These are phyloP conservation scores for Mallotus repandus DNA, from an alignment of 441 rosid species.

Conservation along the genomic window DNA sequence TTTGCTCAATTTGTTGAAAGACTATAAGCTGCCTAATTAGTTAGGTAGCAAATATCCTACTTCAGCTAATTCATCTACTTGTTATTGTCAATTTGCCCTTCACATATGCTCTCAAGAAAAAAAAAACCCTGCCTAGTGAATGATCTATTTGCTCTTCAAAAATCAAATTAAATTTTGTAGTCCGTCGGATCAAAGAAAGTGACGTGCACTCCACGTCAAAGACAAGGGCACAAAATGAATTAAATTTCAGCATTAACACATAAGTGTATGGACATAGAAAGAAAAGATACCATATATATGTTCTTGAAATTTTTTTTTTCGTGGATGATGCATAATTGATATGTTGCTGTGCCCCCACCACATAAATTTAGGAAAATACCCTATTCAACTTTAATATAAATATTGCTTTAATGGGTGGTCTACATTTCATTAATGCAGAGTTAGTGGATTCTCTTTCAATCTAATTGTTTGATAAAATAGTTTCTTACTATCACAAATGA, in stretches of 20 bases:
- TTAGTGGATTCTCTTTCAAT: slow-evolving; percentile 41
- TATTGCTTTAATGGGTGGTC: slow-evolving; percentile 43
- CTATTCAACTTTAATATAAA: background rate
- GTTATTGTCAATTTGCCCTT: background rate
- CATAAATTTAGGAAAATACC: background rate
- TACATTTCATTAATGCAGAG: slow-evolving; percentile 42
- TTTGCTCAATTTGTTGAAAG: background rate
- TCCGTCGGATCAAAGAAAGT: slow-evolving; percentile 10
- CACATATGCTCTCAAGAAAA: background rate
- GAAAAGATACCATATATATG: slow-evolving; percentile 15
- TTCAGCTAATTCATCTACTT: slow-evolving; percentile 1
- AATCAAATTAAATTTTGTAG: slow-evolving; percentile 18
- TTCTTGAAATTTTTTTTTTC: slow-evolving; percentile 23
- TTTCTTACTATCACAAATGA: slow-evolving; percentile 21
- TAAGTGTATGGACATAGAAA: slow-evolving; percentile 20
- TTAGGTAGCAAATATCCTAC: background rate
- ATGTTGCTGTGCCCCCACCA: slow-evolving; percentile 25
- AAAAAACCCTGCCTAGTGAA: background rate
- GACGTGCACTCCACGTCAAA: slow-evolving; percentile 35
- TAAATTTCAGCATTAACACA: too few relatives aligned
- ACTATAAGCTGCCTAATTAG: background rate
- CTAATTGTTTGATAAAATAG: slow-evolving; percentile 20
- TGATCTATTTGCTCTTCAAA: slow-evolving; percentile 2
- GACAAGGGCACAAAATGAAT: background rate
- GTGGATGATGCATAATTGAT: slow-evolving; percentile 17